phyloP scores from a whole-genome alignment of 257 asterid species.

The Solanum chiquidenum region DNA sequence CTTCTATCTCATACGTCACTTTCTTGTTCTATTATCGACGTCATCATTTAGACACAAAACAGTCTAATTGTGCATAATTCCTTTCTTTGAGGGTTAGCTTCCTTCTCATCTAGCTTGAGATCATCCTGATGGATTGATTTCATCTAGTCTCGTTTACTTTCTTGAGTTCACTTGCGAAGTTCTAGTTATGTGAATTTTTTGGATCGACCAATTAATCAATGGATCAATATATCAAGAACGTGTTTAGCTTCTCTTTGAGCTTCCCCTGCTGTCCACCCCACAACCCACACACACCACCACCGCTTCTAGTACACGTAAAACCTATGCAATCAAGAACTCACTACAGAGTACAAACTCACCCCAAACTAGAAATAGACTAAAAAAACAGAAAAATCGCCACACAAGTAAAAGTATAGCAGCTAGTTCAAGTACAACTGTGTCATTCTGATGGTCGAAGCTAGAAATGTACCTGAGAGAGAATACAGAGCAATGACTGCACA shows the following conservation, averaged over 20 bases:
- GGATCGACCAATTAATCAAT: background rate
- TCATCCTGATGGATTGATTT: too few relatives aligned
- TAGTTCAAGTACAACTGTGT: background rate
- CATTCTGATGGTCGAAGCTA: background rate
- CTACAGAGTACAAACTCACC: background rate
- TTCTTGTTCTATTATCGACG: too few relatives aligned
- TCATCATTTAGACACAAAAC: too few relatives aligned
- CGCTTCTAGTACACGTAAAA: background rate
- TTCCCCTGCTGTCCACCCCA: background rate
- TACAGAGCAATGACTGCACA: constrained; percentile 63
- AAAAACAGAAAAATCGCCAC: background rate
- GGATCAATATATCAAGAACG: background rate
- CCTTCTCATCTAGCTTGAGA: too few relatives aligned
- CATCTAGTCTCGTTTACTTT: too few relatives aligned
- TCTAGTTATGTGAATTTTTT: too few relatives aligned
- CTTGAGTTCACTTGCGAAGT: too few relatives aligned
- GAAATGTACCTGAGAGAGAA: constrained; percentile 25
- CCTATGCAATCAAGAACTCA: background rate
- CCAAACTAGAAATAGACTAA: background rate
- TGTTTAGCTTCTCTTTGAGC: background rate
- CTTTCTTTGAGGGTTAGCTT: too few relatives aligned
- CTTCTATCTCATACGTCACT: too few relatives aligned
- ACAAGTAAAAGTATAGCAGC: background rate
- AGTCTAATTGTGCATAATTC: too few relatives aligned
- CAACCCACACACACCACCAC: background rate